Evolutionary conservation across 1,284 basidiomycete species (phyloP), one percentile per base, ranked within the genome.

Genomic region (Sanghuangporus baumii): DNA sequence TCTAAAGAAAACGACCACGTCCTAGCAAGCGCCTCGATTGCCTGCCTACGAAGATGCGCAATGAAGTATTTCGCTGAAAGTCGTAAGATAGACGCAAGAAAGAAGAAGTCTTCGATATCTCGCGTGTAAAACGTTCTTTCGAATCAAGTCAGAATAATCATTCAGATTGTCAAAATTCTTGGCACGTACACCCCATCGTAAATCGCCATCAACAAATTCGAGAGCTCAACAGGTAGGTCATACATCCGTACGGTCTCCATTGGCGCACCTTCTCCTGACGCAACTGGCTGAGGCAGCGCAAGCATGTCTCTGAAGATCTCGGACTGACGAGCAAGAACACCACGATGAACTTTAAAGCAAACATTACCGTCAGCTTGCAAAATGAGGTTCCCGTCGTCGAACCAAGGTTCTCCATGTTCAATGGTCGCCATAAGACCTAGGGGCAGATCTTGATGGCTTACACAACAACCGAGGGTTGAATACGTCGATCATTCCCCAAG

Each of bases 301-400:
- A 86, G 80, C 82, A 86, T 84, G 40, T 80, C 77, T 59, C 78
- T 75, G 68, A 87, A 86, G 48, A 86, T 73, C 67, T 84, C 83
- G 16, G 84, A 86, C 68, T 85, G 82, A 43, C 84, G 74, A 0
- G 79, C 77, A 65, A 87, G 76, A 51, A 86, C 77, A 38, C 83
- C 81, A 34, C 81, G 78, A 69, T 86, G 84, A 5, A 86, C 59
- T 40, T 64, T 66, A 59, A 69, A 69, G 18, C 63, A 55, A n/a
- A 62, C 65, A 31, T 59, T 57, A 31, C 62, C 59, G 16, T 66
- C 64, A 9, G 65, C 66, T n/a, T 59, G 57, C 26, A 69, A 43
- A 34, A 69, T 61, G 34, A 69, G 59, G 40, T 67, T 69, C 16
- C 68, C 68, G 41, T 69, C 68, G 4, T 69, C 68, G 47, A 69